Evolutionary conservation across 768 basidiomycete genomes (phyloP), one percentile per base, ranked within the genome.

Genomic region (Lyophyllum semitale): DNA sequence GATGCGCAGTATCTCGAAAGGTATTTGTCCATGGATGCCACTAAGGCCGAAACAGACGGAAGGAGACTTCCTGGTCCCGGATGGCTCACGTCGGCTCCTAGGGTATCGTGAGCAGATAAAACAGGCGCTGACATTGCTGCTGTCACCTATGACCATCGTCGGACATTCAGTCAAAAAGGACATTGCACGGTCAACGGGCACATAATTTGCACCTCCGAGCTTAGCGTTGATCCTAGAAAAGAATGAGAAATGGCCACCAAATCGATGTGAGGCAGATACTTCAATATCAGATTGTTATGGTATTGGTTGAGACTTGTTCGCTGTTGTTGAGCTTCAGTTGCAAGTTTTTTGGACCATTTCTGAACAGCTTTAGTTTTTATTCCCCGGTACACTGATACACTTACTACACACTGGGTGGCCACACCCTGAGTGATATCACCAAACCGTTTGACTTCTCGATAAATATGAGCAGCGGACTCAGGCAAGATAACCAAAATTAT

Each of bases 371-470:
- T 17, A 17, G 47, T 35, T 29, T 13, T 13, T 17, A 18, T 38
- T 17, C 13, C n/a, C n/a, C n/a, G n/a, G n/a, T n/a, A n/a, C n/a
- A n/a, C n/a, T n/a, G n/a, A n/a, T 4, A 29, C 60, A 40, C 76
- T 72, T 68, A 85, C 85, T 46, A 89, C 59, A 62, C 88, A 88
- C 44, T 89, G 87, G 0, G 87, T 88, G 0, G 80, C 77, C 1
- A 87, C 77, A 8, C 88, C 87, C 17, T 22, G 75, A 71, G 48
- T 79, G 74, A 69, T 83, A 77, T 64, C 55, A 6, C 68, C 64
- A 43, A 64, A 71, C n/a, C 68, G 54, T 50, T 74, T 74, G 15
- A 73, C 64, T 17, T 57, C 55, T 3, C 58, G 59, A 43, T 74
- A 73, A 5, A 65, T 48, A 0, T 63, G 59, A 11, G 66, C 60